A percentile compares a stretch with the other conserved stretches of the same genome.
These are phyloP conservation scores for Pythium sp. DNA, from an alignment of 352 stramenopile genomes.

Conservation along the genomic window DNA sequence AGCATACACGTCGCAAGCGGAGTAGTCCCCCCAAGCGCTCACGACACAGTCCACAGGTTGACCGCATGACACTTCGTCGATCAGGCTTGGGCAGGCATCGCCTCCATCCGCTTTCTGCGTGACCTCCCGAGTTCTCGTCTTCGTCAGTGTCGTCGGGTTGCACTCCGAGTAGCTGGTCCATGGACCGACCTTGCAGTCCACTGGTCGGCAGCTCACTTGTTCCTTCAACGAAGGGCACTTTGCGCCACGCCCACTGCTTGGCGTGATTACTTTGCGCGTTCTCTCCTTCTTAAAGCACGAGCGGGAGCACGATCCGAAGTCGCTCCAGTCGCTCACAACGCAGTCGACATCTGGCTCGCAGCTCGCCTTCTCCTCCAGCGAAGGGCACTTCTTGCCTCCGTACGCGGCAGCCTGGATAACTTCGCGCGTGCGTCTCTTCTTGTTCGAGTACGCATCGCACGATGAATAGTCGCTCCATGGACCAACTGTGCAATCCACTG, in stretches of 20 bases:
- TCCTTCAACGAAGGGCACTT: slow-evolving; percentile 41
- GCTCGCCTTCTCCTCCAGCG: slow-evolving; percentile 28
- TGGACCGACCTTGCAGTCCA: slow-evolving; percentile 43
- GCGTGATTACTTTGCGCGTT: slow-evolving; percentile 33
- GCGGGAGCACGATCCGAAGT: slow-evolving; percentile 33
- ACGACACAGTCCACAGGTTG: slow-evolving; percentile 49
- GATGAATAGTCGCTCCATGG: slow-evolving; percentile 42
- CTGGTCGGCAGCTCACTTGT: slow-evolving; percentile 28
- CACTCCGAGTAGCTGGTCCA: slow-evolving; percentile 51
- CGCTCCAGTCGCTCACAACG: slow-evolving; percentile 50
- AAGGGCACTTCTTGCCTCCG: slow-evolving; percentile 37
- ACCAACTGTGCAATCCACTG: slow-evolving; percentile 49
- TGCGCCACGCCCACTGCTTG: slow-evolving; percentile 28
- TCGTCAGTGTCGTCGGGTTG: slow-evolving; percentile 23
- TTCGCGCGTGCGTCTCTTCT: slow-evolving; percentile 39
- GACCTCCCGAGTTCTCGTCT: slow-evolving; percentile 37
- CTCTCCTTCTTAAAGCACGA: slow-evolving; percentile 33
- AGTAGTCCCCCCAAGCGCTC: slow-evolving; percentile 41
- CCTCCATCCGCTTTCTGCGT: slow-evolving; percentile 31
- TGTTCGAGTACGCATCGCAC: slow-evolving; percentile 49
- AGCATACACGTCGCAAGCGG: slow-evolving; percentile 28
- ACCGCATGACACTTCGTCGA: slow-evolving; percentile 28
- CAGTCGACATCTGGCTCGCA: slow-evolving; percentile 54
- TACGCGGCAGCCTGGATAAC: slow-evolving; percentile 31
- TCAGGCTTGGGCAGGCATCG: slow-evolving; percentile 33